phyloP scores from a whole-genome alignment of 176 grass and related monocot genomes.

The Zoysia japonica region DNA sequence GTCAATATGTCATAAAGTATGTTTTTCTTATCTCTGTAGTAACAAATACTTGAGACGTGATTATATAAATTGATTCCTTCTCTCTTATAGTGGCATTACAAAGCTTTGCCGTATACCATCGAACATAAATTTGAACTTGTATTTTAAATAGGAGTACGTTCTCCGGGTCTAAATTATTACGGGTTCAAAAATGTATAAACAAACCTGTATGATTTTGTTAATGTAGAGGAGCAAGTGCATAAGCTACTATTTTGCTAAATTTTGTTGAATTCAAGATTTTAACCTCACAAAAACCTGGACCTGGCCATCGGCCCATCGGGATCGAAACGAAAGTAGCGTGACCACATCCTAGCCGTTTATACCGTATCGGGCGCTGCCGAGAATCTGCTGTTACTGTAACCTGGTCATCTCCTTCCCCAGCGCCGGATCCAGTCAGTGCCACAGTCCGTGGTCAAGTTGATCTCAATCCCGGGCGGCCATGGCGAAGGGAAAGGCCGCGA shows the following conservation, averaged over 20 bases:
- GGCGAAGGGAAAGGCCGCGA: slow-evolving; percentile 39
- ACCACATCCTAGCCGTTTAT: not conserved
- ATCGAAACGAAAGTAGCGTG: not conserved
- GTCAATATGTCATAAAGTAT: no score
- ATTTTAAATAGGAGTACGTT: no score
- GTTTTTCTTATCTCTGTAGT: no score
- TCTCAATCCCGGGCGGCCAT: slow-evolving; percentile 16
- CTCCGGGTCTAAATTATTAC: no score
- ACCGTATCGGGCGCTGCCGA: not conserved
- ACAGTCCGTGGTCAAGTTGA: slow-evolving; percentile 29
- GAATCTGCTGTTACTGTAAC: not conserved
- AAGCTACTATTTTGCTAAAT: no score
- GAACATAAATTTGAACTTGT: not conserved
- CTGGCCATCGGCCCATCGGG: not conserved
- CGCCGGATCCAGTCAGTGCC: not conserved
- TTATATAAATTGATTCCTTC: no score
- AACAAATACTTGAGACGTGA: no score
- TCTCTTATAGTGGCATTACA: no score
- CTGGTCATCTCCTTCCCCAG: not conserved
- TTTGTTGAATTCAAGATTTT: no score
- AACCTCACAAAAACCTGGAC: not conserved
- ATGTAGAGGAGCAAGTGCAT: no score
- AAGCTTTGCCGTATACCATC: not conserved
- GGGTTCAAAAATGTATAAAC: no score
- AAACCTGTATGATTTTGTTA: not conserved